These are phyloP conservation scores for Pichia insulana DNA, from an alignment of 805 yeast species.

Conservation along the genomic window DNA sequence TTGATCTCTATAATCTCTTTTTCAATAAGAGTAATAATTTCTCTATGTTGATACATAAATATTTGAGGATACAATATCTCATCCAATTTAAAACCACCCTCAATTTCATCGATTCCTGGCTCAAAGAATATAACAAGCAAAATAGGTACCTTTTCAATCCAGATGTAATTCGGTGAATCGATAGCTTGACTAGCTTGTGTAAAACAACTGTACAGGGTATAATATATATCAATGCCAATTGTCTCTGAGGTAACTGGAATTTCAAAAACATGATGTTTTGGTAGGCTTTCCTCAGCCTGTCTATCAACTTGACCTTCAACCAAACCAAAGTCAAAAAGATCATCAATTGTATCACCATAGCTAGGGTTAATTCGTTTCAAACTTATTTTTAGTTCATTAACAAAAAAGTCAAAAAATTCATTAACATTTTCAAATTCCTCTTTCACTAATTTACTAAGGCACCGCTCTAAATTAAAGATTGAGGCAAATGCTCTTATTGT, in stretches of 20 bases:
- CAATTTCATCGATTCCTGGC: conserved; percentile 21
- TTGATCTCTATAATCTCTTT: conserved; percentile 8
- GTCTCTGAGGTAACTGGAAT: conserved; percentile 29
- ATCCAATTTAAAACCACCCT: conserved; percentile 23
- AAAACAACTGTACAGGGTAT: conserved; percentile 25
- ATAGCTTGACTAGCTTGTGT: conserved; percentile 22
- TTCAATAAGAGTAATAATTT: conserved; percentile 15
- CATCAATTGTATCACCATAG: conserved; percentile 10
- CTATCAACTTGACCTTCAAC: not conserved
- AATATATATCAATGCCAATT: conserved; percentile 24
- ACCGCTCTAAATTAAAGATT: conserved; percentile 23
- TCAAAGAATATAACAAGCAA: conserved; percentile 28
- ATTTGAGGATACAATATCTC: conserved; percentile 33
- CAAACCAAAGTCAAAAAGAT: conserved; percentile 1
- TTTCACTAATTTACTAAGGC: conserved; percentile 21
- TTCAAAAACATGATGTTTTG: conserved; percentile 15
- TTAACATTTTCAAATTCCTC: conserved; percentile 24
- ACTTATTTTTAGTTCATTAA: conserved; percentile 15
- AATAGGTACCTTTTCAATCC: conserved; percentile 25
- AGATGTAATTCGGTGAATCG: conserved; percentile 2
- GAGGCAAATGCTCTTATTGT: conserved; percentile 34
- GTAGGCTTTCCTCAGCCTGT: not conserved
- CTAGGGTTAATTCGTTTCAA: conserved; percentile 14
- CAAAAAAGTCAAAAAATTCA: conserved; percentile 22
- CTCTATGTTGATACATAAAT: conserved; percentile 25